Base-by-base conservation (phyloP, 225 moss, liverwort and hornwort species). In the Sphagnum tenellum region DNA sequence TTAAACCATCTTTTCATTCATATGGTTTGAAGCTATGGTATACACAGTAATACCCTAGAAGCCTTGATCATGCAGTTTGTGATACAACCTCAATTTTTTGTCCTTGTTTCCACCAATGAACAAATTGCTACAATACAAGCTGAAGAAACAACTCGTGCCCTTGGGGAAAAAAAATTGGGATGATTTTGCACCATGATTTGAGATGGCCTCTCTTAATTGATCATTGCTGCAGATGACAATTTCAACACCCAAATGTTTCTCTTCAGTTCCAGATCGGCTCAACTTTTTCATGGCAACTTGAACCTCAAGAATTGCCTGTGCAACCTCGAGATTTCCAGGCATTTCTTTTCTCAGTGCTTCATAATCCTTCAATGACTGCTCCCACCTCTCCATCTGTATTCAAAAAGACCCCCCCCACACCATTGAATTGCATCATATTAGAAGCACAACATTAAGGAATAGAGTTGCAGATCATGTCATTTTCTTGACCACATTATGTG, bases 381-480 rank as follows among this genome's bases (percentile, higher is more conserved):
- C 95, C 88, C 87, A 88, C 12, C 81, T 80, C 61, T 95, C 92
- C 95, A 95, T 82, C 95, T 94, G 89, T 71, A 29, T 29, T 29
- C 0, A 29, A 29, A 29, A 29, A 29, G 29, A 29, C 29, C 29
- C 29, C 29, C 29, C 29, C 29, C 29, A 29, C 29, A 29, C 29
- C 29, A 29, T 29, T 29, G 0, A 29, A 29, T 29, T 29, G 29
- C 29, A 29, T 29, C 29, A 29, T 29, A 29, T 29, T 29, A 29
- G 1, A 29, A 29, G 29, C 29, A 29, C 29, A 29, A 29, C 29
- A 29, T 29, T 29, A 29, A 29, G 29, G 29, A 0, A 0, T 29
- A 29, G 29, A 29, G 29, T 29, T 0, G 0, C 29, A 29, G 29
- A 29, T 29, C 1, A 29, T 29, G 29, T 29, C 29, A 29, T 29